Evolutionary conservation across 2,329 filamentous ascomycete genomes (phyloP).

Genomic region (Cryphonectria nitschkei): DNA sequence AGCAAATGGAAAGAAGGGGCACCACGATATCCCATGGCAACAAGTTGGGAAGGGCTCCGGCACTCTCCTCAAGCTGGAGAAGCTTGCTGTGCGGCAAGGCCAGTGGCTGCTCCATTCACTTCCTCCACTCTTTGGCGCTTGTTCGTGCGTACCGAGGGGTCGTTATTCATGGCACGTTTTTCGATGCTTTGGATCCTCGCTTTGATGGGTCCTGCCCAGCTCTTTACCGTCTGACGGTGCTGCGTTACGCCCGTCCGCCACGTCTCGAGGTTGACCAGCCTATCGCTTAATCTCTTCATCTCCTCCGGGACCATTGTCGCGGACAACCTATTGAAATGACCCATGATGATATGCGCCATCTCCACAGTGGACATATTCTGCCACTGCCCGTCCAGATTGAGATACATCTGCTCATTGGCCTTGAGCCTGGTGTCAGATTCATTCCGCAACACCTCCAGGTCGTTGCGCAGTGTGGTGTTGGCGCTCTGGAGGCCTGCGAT

Average conservation of each 20-base stretch:
- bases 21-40: not conserved
- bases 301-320: conserved; percentile 9
- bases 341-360: conserved; percentile 21
- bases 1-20: not conserved
- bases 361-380: conserved; percentile 23
- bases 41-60: not conserved
- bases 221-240: not conserved
- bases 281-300: conserved; percentile 21
- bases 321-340: conserved; percentile 22
- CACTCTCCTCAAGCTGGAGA: not conserved
- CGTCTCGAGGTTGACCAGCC: conserved; percentile 18
- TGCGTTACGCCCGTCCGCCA: not conserved
- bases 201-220: not conserved
- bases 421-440: not conserved
- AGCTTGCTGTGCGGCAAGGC: not conserved
- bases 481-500: not conserved
- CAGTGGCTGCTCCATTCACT: conserved; percentile 11
- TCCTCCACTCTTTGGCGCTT: conserved; percentile 22
- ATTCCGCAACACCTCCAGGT: not conserved
- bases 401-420: conserved; percentile 22
- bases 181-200: not conserved
- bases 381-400: conserved; percentile 23
- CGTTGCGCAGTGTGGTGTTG: not conserved
- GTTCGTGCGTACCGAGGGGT: not conserved
- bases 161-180: conserved; percentile 9